Conservation (phyloP, 2,329 filamentous ascomycete species). For the Fusarium gaditjirri region DNA sequence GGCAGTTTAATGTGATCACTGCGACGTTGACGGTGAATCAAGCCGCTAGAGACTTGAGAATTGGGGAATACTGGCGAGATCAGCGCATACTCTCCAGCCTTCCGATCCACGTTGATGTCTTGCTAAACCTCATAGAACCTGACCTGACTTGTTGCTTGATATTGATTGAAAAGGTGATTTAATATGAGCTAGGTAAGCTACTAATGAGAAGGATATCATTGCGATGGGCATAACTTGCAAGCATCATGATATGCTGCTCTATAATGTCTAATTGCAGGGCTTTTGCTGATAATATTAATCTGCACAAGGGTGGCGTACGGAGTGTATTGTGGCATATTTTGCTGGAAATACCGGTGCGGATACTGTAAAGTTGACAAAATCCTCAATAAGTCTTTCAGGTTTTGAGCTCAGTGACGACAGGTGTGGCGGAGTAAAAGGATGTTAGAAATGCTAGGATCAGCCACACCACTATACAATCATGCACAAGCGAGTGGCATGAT, state of each 20-base stretch:
- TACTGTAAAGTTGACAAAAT: constrained; percentile 3
- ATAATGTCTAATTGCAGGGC: constrained; percentile 21
- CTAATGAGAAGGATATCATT: not conserved
- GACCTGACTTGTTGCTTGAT: not conserved
- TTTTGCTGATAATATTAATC: constrained; percentile 25
- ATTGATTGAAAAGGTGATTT: constrained; percentile 3
- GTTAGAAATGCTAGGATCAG: constrained; percentile 32
- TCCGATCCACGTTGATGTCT: constrained; percentile 10
- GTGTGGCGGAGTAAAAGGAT: constrained; percentile 33
- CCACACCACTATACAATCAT: constrained; percentile 30
- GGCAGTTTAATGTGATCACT: constrained; percentile 34
- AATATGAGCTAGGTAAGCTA: not conserved
- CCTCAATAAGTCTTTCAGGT: constrained; percentile 10
- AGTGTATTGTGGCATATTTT: constrained; percentile 35
- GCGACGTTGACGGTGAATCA: constrained; percentile 40
- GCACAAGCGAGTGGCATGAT: constrained; percentile 19
- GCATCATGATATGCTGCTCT: not conserved
- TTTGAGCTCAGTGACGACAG: constrained; percentile 26
- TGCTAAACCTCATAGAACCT: constrained; percentile 19
- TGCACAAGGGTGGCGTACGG: constrained; percentile 38
- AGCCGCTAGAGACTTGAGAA: constrained; percentile 33
- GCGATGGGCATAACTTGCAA: constrained; percentile 7
- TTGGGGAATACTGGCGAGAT: constrained; percentile 23
- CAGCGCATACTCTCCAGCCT: constrained; percentile 21
- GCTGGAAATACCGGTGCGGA: not conserved